Conservation (phyloP, 2,329 filamentous ascomycete genomes). For the Penicillium decumbens region DNA sequence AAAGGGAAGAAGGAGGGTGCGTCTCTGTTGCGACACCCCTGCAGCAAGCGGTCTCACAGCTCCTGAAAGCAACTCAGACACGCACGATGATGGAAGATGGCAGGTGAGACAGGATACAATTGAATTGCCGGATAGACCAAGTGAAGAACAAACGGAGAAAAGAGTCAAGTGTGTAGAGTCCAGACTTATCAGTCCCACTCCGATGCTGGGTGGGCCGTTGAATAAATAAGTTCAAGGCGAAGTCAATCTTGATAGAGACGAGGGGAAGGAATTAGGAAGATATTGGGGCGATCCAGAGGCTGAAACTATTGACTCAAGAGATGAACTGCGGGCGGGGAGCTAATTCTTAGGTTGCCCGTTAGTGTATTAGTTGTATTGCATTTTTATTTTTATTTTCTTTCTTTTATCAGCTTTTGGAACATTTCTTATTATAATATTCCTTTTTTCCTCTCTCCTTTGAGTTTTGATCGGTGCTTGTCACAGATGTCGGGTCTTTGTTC, state of each 20-base stretch:
- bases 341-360: constrained; percentile 1
- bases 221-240: neutral
- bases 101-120: constrained; percentile 17
- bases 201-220: neutral
- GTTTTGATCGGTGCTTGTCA: constrained; percentile 1
- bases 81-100: constrained; percentile 5
- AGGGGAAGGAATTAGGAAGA: neutral
- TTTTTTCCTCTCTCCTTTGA: constrained; percentile 11
- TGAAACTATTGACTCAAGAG: constrained; percentile 27
- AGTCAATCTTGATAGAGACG: neutral
- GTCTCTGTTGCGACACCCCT: constrained; percentile 12
- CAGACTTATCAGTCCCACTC: neutral
- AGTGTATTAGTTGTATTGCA: neutral
- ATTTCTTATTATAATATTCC: neutral
- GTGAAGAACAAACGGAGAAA: neutral
- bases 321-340: constrained; percentile 2
- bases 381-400: constrained; percentile 3
- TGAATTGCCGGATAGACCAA: constrained; percentile 1
- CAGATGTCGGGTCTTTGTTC: constrained; percentile 8
- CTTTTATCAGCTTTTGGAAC: neutral
- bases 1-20: constrained; percentile 11
- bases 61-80: constrained; percentile 21
- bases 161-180: neutral
- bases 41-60: constrained; percentile 7
- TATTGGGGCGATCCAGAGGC: constrained; percentile 13